Percentiles rank a stretch among this genome's conserved stretches.
Conservation (phyloP, 345 rosid genomes). For the Corchorus capsularis region DNA sequence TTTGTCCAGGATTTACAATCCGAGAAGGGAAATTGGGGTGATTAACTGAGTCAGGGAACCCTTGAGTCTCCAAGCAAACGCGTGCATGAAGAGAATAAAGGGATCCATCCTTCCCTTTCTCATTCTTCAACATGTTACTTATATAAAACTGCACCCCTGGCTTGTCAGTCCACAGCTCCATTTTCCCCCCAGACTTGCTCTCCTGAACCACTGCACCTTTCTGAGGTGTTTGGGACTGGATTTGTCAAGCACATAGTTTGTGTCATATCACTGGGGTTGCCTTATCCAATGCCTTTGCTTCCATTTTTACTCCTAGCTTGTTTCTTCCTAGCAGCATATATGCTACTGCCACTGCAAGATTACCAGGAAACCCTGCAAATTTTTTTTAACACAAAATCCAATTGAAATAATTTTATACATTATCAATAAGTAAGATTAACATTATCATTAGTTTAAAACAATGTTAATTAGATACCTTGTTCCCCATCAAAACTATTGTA, state of each 20-base stretch:
- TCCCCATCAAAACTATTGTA: conserved; percentile 70
- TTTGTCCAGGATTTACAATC: conserved; percentile 61
- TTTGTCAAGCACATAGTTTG: conserved; percentile 63
- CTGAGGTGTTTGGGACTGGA: conserved; percentile 35
- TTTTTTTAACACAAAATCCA: not conserved
- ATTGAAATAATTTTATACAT: too few relatives aligned
- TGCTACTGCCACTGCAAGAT: conserved; percentile 57
- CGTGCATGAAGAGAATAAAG: conserved; percentile 55
- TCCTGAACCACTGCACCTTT: conserved; percentile 64
- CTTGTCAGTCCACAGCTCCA: conserved; percentile 77
- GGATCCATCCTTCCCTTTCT: conserved; percentile 50
- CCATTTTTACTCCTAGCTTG: conserved; percentile 61
- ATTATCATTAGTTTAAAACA: too few relatives aligned
- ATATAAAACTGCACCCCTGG: conserved; percentile 84
- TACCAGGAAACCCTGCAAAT: conserved; percentile 69
- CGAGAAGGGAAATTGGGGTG: conserved; percentile 71
- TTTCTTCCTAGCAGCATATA: conserved; percentile 52
- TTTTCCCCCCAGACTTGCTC: conserved; percentile 53
- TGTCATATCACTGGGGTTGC: conserved; percentile 77
- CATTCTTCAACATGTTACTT: conserved; percentile 49
- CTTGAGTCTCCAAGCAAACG: conserved; percentile 75
- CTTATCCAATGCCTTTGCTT: conserved; percentile 57
- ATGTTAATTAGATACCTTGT: conserved; percentile 38
- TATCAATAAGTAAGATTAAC: too few relatives aligned
- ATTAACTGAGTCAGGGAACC: conserved; percentile 80